Base-by-base conservation (phyloP, 2,329 filamentous ascomycete genomes). In the Colletotrichum coccodes region DNA sequence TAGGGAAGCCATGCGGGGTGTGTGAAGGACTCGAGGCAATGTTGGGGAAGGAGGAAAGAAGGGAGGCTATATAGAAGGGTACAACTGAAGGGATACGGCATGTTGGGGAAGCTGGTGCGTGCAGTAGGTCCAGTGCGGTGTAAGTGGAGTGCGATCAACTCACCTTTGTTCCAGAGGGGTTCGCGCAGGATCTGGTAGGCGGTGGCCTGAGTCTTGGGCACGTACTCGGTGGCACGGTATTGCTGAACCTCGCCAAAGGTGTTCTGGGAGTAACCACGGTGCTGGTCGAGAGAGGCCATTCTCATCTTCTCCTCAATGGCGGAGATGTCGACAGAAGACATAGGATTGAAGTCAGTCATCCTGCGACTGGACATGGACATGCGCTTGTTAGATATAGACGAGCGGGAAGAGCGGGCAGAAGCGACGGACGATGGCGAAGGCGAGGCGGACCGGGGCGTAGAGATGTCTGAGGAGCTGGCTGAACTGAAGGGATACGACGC, bases 121-220 rank as follows among this genome's bases (percentile, higher is more conserved):
- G 64, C 65, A 57, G 47, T 30, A 64, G 60, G 60, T 64, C 59
- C 60, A 53, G 60, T 64, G 66, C 42, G 68, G 61, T 64, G 60
- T 60, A 68, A 68, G 65, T 68, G 61, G 50, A 62, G 67, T 47
- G 36, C 54, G 60, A 58, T 60, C 65, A 66, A 78, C 80, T 76
- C 81, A 90, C 89, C 89, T 83, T 90, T 90, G 76, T 91, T 91
- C 88, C 88, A 91, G 56, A 87, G 81, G 70, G 89, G 88, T 77
- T 91, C 87, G 59, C 84, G 81, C 66, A 91, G 81, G 66, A 91
- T 81, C 79, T 91, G 89, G 77, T 89, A 89, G 72, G 89, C 89
- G 70, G 80, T 80, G 71, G 89, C 89, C 72, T 84, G 79, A 64
- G 80, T 77, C 75, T 87, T 79, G 53, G 83, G 72, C 56, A 88